These are phyloP conservation scores for Corchorus olitorius DNA, from an alignment of 345 rosid genomes.

Conservation along the genomic window DNA sequence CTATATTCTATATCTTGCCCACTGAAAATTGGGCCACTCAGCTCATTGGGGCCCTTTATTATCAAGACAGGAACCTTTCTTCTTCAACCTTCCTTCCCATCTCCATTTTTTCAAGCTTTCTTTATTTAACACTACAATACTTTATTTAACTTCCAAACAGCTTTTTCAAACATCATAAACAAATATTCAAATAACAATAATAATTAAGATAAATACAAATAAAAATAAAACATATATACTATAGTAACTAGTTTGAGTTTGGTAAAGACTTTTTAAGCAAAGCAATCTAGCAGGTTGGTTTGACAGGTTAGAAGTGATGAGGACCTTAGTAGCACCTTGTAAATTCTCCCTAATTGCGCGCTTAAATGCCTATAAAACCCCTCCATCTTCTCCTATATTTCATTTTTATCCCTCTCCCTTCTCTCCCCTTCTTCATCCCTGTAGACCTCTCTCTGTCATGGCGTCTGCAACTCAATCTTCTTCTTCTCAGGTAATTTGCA, in stretches of 20 bases:
- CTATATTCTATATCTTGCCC: background rate
- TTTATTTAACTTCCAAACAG: too few relatives aligned
- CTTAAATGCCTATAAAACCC: constrained; percentile 29
- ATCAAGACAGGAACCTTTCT: background rate
- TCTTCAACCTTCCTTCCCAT: background rate
- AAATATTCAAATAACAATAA: background rate
- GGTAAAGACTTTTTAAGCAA: background rate
- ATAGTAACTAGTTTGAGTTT: background rate
- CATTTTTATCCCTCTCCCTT: constrained; percentile 32
- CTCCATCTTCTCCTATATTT: constrained; percentile 28
- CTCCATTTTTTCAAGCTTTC: background rate
- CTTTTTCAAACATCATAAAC: too few relatives aligned
- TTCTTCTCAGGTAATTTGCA: constrained; percentile 50
- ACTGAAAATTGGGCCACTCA: background rate
- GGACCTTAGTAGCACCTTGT: constrained; percentile 28
- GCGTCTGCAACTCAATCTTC: constrained; percentile 70
- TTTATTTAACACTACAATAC: too few relatives aligned
- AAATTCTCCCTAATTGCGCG: constrained; percentile 28
- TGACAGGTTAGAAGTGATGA: constrained; percentile 26
- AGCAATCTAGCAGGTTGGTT: background rate
- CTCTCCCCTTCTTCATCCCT: constrained; percentile 23
- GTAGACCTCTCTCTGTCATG: constrained; percentile 44
- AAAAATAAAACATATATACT: background rate
- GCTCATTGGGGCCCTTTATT: background rate
- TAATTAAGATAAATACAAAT: too few relatives aligned